Base-by-base conservation (phyloP, 768 basidiomycete genomes). In the Boletus subcaerulescens region DNA sequence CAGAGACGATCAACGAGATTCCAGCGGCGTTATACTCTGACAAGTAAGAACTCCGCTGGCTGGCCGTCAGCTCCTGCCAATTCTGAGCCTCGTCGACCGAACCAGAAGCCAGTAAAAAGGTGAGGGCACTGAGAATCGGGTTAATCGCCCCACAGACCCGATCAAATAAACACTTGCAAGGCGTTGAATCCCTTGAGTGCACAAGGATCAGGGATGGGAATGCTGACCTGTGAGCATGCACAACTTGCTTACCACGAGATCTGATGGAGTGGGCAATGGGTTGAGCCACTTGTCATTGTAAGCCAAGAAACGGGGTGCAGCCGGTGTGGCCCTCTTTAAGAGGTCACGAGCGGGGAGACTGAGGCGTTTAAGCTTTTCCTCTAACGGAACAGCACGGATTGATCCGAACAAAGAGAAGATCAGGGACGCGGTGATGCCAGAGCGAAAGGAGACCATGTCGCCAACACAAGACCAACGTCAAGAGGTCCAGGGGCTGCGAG, bases 1-100 rank as follows among this genome's bases (percentile, higher is more conserved):
- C 74, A 41, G 81, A 81, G 5, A 84, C 83, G 53, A 85, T 74
- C 26, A 85, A 63, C 42, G 77, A 78, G 64, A 84, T 82, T 7
- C 83, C 82, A 15, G 80, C 80, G 0, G 75, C 74, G 15, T 67
- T 67, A 52, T 85, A 85, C 53, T 79, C 73, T 1, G 76, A 60
- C 53, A 81, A 71, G 60, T 80, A 74, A 7, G 72, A 41, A 6
- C 73, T 56, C 20, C 78, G 76, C 36, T 77, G 59, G 26, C 60
- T 60, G 1, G 71, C 66, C 1, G 73, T 66, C 6, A 80, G 65
- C 22, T 53, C 58, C 12, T 73, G 63, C 80, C 80, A 81, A 60
- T 75, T 73, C 45, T 65, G 64, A 5, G 79, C 80, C 65, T 80
- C 64, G 57, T 80, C 80, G 45, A 63, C 73, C 0, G 79, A 53